A percentile compares a stretch with the other conserved stretches of the same genome.
These are phyloP conservation scores for Diaporthe destruens DNA, from an alignment of 2,329 filamentous ascomycete species.

Conservation along the genomic window DNA sequence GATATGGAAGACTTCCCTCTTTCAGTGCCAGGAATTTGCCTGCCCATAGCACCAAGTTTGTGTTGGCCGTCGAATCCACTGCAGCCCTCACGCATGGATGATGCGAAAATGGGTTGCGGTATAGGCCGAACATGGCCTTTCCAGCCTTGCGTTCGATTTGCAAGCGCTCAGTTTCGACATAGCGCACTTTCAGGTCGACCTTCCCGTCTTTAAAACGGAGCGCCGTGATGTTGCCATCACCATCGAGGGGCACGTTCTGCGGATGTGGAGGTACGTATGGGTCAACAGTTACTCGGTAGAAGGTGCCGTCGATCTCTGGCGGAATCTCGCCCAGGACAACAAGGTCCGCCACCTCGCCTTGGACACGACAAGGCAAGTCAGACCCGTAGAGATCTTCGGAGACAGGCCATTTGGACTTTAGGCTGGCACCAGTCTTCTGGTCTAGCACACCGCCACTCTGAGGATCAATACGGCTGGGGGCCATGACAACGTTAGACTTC, in stretches of 20 bases:
- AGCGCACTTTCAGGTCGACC: slow-evolving; percentile 51
- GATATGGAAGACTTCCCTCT: slow-evolving; percentile 55
- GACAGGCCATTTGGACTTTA: slow-evolving; percentile 33
- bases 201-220: slow-evolving; percentile 50
- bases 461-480: slow-evolving; percentile 23
- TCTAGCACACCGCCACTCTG: not conserved
- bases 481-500: slow-evolving; percentile 1
- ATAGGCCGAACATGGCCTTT: slow-evolving; percentile 50
- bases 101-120: slow-evolving; percentile 51
- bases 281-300: slow-evolving; percentile 58
- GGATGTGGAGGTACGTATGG: slow-evolving; percentile 52
- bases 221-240: slow-evolving; percentile 54
- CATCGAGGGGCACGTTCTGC: slow-evolving; percentile 53
- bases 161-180: slow-evolving; percentile 53
- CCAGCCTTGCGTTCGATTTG: slow-evolving; percentile 49
- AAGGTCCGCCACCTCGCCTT: slow-evolving; percentile 45
- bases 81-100: slow-evolving; percentile 50
- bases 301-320: slow-evolving; percentile 49
- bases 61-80: slow-evolving; percentile 58
- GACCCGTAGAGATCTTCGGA: slow-evolving; percentile 40
- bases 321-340: slow-evolving; percentile 49
- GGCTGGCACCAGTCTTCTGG: not conserved
- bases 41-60: slow-evolving; percentile 61
- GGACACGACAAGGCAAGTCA: slow-evolving; percentile 40
- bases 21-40: slow-evolving; percentile 59